A percentile compares a stretch with the other conserved stretches of the same genome.
These are phyloP conservation scores for Suillus subaureus DNA, from an alignment of 768 basidiomycete species.

Conservation along the genomic window DNA sequence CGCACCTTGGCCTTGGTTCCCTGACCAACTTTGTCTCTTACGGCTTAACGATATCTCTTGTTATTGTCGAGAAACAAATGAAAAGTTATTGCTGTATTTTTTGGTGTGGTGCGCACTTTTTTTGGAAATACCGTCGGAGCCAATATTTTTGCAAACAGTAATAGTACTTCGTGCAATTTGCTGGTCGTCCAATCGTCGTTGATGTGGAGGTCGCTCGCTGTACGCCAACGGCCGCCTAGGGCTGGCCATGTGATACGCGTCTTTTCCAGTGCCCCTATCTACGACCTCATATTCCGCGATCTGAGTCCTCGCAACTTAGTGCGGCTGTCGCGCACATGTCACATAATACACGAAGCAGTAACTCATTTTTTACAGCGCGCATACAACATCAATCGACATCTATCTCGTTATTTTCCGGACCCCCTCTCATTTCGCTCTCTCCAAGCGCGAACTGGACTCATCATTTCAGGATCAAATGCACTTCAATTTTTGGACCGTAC, in stretches of 20 bases:
- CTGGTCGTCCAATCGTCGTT: not conserved
- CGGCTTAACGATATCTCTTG: no score
- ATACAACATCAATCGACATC: conserved; percentile 38
- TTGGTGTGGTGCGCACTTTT: no score
- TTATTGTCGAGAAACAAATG: no score
- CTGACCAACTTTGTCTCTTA: no score
- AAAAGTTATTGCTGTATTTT: no score
- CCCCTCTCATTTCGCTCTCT: conserved; percentile 45
- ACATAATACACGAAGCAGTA: conserved; percentile 16
- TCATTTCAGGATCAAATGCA: conserved; percentile 57
- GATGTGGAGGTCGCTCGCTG: not conserved
- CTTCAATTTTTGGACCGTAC: conserved; percentile 53
- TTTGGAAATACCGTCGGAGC: no score
- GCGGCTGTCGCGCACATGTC: conserved; percentile 25
- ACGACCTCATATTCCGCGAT: conserved; percentile 20
- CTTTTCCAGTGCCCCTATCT: conserved; percentile 24
- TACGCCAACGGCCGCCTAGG: not conserved
- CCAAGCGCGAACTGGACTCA: conserved; percentile 43
- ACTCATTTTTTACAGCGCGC: conserved; percentile 27
- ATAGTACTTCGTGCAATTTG: not conserved
- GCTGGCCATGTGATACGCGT: not conserved
- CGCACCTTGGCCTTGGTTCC: no score
- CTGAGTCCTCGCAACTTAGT: conserved; percentile 31
- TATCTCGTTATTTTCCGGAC: conserved; percentile 39
- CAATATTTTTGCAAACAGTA: no score